phyloP scores from a whole-genome alignment of 2,329 filamentous ascomycete species.

The Parasarocladium wereldwijsianum region DNA sequence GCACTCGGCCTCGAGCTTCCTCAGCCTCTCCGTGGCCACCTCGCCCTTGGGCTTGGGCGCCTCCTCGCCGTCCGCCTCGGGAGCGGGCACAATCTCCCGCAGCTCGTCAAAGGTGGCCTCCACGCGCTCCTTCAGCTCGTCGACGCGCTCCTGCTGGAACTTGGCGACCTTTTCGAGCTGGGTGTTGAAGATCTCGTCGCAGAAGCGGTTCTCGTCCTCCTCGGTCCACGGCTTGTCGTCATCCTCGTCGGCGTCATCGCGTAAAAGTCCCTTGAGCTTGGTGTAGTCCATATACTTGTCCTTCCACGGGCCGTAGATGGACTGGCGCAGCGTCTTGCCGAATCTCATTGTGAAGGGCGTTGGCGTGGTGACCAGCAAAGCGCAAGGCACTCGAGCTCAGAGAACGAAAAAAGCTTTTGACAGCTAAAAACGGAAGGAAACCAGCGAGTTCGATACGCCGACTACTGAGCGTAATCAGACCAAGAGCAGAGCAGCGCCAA shows the following conservation, averaged over 20 bases:
- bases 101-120: conserved; percentile 53
- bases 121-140: conserved; percentile 35
- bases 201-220: conserved; percentile 84
- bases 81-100: conserved; percentile 55
- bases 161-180: conserved; percentile 89
- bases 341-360: conserved; percentile 58
- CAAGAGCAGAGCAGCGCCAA: too few relatives aligned
- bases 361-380: too few relatives aligned
- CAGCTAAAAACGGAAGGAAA: too few relatives aligned
- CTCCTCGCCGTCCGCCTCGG: conserved; percentile 37
- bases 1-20: conserved; percentile 63
- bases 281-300: conserved; percentile 90
- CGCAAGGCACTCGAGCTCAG: too few relatives aligned
- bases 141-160: conserved; percentile 74
- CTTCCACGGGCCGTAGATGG: conserved; percentile 77
- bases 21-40: conserved; percentile 38
- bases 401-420: too few relatives aligned
- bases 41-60: conserved; percentile 28
- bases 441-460: too few relatives aligned
- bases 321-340: conserved; percentile 70
- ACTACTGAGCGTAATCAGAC: too few relatives aligned
- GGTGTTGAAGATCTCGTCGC: conserved; percentile 85
- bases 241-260: conserved; percentile 52
- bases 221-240: conserved; percentile 73
- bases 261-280: conserved; percentile 79